Evolutionary conservation across 1,284 basidiomycete genomes (phyloP).

Genomic region (Rhodotorula sp.): DNA sequence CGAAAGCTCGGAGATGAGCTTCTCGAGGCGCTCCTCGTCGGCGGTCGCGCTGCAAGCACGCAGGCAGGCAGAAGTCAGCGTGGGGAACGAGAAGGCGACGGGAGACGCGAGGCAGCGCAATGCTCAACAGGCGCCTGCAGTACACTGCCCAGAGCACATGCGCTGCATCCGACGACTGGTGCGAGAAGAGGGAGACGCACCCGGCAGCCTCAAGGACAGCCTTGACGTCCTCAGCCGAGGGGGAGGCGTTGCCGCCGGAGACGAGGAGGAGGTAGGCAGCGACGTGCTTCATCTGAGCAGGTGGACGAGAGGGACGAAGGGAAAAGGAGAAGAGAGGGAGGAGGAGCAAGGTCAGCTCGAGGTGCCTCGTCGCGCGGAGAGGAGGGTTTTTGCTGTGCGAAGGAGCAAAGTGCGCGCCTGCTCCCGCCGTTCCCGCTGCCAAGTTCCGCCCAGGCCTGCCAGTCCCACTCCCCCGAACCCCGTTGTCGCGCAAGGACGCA

Average conservation of each 20-base stretch:
- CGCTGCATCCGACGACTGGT: background rate
- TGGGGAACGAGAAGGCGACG: background rate
- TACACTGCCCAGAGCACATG: too few relatives aligned
- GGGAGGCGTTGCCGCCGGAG: constrained; percentile 85
- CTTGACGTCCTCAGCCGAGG: constrained; percentile 86
- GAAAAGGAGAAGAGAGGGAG: too few relatives aligned
- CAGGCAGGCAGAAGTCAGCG: background rate
- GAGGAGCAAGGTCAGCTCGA: background rate
- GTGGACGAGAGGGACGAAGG: background rate
- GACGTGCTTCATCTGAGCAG: constrained; percentile 66
- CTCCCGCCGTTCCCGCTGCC: background rate
- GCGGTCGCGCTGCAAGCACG: constrained; percentile 67
- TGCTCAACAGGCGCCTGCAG: too few relatives aligned
- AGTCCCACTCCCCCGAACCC: too few relatives aligned
- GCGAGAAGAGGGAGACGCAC: constrained; percentile 28
- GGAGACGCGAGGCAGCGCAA: too few relatives aligned
- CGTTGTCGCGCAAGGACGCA: too few relatives aligned
- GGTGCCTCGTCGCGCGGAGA: background rate
- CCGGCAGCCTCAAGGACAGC: constrained; percentile 80
- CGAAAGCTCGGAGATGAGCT: constrained; percentile 86
- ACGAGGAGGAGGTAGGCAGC: constrained; percentile 98
- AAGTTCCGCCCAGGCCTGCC: too few relatives aligned
- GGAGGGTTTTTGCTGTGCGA: background rate
- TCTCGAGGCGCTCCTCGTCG: constrained; percentile 79
- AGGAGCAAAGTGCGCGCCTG: background rate